Evolutionary conservation across 2,329 filamentous ascomycete genomes (phyloP), one percentile per base, ranked within the genome.

Genomic region (Pseudogymnoascus sp.): DNA sequence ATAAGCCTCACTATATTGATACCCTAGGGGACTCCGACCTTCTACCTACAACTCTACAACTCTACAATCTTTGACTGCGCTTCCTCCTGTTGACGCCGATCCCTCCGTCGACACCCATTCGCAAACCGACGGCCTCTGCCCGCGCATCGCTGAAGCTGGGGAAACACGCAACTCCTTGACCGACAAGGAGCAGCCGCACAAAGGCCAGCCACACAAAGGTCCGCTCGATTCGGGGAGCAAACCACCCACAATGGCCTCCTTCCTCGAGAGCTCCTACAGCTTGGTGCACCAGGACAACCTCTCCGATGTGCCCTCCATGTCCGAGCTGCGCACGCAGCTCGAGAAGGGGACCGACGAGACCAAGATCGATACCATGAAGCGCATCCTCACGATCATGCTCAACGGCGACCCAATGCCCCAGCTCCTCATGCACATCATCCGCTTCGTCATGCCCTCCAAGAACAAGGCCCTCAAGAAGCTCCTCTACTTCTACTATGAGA

Each of bases 401-500:
- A 98, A 98, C 76, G 95, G 95, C 70, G 93, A 99, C 74, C 88
- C 95, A 41, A 95, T 99, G 89, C 89, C 93, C 26, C 88, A 92
- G 70, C 83, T 99, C 19, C 87, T 99, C 71, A 99, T 99, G 95
- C 95, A 98, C 80, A 99, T 99, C 74, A 99, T 99, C 77, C 91
- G 95, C 76, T 99, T 99, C 76, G 93, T 99, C 71, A 99, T 99
- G 95, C 95, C 95, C 12, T 96, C 92, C 67, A 97, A 96, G 81
- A 91, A 90, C 78, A 99, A 99, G 81, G 82, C 89, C 43, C 82
- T 99, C 72, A 99, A 99, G 85, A 99, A 99, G 82, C 84, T 99
- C 66, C 85, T 99, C 63, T 99, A 99, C 79, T 95, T 99, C 77
- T 99, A 99, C 81, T 97, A 98, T 76, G 95, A 99, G 79, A 95